Percentiles rank a stretch among this genome's conserved stretches.
phyloP scores from a whole-genome alignment of 2,329 filamentous ascomycete genomes.

The Rutstroemia sp. region DNA sequence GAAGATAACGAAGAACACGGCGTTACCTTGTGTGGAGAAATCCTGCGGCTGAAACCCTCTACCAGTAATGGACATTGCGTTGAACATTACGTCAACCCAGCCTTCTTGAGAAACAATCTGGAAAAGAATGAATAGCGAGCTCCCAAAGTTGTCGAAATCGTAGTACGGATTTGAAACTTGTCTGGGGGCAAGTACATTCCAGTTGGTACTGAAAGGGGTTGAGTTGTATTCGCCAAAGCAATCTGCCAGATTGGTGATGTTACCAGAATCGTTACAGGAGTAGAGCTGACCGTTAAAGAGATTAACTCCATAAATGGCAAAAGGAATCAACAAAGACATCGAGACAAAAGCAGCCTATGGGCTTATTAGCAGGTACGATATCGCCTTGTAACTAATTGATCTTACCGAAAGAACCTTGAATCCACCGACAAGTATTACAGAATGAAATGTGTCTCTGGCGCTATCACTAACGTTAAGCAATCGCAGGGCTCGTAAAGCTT shows the following conservation, averaged over 20 bases:
- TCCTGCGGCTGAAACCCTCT: slow-evolving; percentile 63
- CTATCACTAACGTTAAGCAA: slow-evolving; percentile 95
- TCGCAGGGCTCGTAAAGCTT: slow-evolving; percentile 84
- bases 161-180: slow-evolving; percentile 76
- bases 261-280: slow-evolving; percentile 67
- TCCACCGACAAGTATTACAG: slow-evolving; percentile 85
- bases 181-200: slow-evolving; percentile 77
- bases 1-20: slow-evolving; percentile 91
- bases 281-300: slow-evolving; percentile 80
- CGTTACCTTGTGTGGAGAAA: slow-evolving; percentile 74
- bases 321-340: slow-evolving; percentile 86
- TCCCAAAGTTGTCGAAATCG: slow-evolving; percentile 92
- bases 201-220: slow-evolving; percentile 63
- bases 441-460: slow-evolving; percentile 92
- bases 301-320: slow-evolving; percentile 92
- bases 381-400: background rate
- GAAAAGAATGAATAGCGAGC: slow-evolving; percentile 91
- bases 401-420: slow-evolving; percentile 69
- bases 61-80: slow-evolving; percentile 74
- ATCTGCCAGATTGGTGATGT: slow-evolving; percentile 53
- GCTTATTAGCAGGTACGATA: slow-evolving; percentile 8
- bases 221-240: slow-evolving; percentile 81
- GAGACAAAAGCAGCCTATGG: slow-evolving; percentile 73
- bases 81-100: slow-evolving; percentile 90
- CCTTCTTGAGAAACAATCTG: slow-evolving; percentile 98